Conservation (phyloP, 2,329 filamentous ascomycete species). For the Biscogniauxia mediterranea region DNA sequence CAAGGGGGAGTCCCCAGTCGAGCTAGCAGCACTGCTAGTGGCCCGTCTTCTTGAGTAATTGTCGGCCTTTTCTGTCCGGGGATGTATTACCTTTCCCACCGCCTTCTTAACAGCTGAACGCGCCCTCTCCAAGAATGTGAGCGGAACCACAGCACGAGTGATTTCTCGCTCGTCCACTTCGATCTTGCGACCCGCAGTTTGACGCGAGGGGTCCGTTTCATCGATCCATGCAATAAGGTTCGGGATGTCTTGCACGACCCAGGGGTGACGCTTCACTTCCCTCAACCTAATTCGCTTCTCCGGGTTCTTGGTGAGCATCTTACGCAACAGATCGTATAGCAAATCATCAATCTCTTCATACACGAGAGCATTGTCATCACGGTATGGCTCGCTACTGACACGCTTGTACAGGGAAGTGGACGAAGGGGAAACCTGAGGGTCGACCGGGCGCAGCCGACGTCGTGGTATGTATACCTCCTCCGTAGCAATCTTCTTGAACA, state of each 20-base stretch:
- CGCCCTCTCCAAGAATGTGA: conserved; percentile 83
- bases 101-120: conserved; percentile 73
- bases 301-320: conserved; percentile 86
- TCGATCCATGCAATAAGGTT: conserved; percentile 84
- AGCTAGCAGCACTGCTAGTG: conserved; percentile 64
- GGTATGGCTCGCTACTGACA: conserved; percentile 63
- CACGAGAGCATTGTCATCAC: conserved; percentile 72
- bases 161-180: conserved; percentile 90
- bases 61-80: conserved; percentile 57
- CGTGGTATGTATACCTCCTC: conserved; percentile 88
- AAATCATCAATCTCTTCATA: conserved; percentile 85
- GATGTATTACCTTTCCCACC: conserved; percentile 62
- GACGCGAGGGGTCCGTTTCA: conserved; percentile 81
- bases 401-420: conserved; percentile 55
- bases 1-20: conserved; percentile 53
- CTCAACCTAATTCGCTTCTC: conserved; percentile 82
- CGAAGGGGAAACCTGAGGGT: conserved; percentile 56
- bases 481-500: conserved; percentile 89
- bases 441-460: conserved; percentile 74
- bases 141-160: conserved; percentile 83
- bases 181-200: conserved; percentile 78
- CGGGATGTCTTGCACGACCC: conserved; percentile 77
- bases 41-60: conserved; percentile 54
- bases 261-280: conserved; percentile 91
- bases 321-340: conserved; percentile 72